Conservation (phyloP, 1,139 yeast genomes). For the Yamadazyma oceani region DNA sequence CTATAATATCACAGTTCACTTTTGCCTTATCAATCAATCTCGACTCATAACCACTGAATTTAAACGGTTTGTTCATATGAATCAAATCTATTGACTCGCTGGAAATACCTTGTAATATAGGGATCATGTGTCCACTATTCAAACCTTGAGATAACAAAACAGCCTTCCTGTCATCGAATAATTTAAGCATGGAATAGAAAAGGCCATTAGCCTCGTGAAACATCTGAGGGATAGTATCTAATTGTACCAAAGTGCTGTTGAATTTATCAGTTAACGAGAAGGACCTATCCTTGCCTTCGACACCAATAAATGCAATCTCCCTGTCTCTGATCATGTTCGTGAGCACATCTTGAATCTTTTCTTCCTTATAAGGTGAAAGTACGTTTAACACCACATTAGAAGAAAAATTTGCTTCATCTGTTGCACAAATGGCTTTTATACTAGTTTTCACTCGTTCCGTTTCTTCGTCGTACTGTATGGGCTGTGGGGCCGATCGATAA, state of each 20-base stretch:
- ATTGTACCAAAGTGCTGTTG: conserved; percentile 37
- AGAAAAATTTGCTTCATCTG: conserved; percentile 49
- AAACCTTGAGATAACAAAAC: conserved; percentile 58
- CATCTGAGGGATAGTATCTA: conserved; percentile 37
- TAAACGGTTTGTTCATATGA: conserved; percentile 54
- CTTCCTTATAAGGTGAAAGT: conserved; percentile 42
- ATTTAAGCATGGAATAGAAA: conserved; percentile 35
- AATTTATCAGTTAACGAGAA: conserved; percentile 63
- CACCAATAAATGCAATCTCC: conserved; percentile 52
- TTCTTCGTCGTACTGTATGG: conserved; percentile 5
- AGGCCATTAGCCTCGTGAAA: conserved; percentile 48
- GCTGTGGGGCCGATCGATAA: conserved; percentile 22
- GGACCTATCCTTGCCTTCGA: conserved; percentile 43
- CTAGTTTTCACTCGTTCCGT: conserved; percentile 20
- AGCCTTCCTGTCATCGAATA: conserved; percentile 47
- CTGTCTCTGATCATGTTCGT: conserved; percentile 52
- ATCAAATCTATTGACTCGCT: conserved; percentile 36
- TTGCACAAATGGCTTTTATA: conserved; percentile 61
- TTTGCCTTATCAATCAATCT: conserved; percentile 60
- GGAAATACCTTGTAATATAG: conserved; percentile 49
- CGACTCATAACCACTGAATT: conserved; percentile 58
- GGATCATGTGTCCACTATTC: conserved; percentile 57
- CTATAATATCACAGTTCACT: conserved; percentile 63
- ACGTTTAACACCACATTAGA: conserved; percentile 42
- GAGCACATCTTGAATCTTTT: conserved; percentile 49